Evolutionary conservation across 2,329 filamentous ascomycete genomes (phyloP).

Genomic region (Lachnellula hyalina): DNA sequence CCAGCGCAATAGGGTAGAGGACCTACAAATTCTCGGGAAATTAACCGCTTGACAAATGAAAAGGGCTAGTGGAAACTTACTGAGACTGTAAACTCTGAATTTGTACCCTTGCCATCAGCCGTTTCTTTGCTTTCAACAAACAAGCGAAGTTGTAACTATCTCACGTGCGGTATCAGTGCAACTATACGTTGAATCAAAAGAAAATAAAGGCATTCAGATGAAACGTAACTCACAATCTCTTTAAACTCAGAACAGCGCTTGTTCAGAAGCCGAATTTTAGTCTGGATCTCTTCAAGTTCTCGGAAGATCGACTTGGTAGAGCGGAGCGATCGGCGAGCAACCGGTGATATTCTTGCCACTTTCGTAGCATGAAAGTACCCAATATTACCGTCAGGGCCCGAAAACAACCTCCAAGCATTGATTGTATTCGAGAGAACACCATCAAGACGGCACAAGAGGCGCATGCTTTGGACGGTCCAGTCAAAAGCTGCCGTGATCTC

Average conservation of each 20-base stretch:
- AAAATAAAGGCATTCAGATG: neutral
- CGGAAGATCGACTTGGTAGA: neutral
- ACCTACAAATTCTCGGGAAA: neutral
- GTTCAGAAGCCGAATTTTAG: neutral
- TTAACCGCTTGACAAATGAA: neutral
- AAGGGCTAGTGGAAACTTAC: neutral
- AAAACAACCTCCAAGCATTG: conserved; percentile 5
- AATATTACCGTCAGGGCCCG: neutral
- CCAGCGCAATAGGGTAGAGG: conserved; percentile 3
- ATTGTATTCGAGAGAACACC: conserved; percentile 1
- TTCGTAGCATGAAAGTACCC: neutral
- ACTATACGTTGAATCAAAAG: neutral
- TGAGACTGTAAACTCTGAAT: conserved; percentile 1
- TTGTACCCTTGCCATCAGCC: neutral
- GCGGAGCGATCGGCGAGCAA: neutral
- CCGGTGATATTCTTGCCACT: neutral
- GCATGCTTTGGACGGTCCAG: neutral
- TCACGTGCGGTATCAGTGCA: neutral
- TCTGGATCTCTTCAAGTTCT: neutral
- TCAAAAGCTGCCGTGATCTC: conserved; percentile 7
- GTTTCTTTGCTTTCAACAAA: conserved; percentile 3
- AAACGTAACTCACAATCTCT: conserved; percentile 1
- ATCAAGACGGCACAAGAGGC: neutral
- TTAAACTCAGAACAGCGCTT: neutral
- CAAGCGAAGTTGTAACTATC: conserved; percentile 9